These are phyloP conservation scores for Candolleomyces eurysporus DNA, from an alignment of 768 basidiomycete genomes.

Conservation along the genomic window DNA sequence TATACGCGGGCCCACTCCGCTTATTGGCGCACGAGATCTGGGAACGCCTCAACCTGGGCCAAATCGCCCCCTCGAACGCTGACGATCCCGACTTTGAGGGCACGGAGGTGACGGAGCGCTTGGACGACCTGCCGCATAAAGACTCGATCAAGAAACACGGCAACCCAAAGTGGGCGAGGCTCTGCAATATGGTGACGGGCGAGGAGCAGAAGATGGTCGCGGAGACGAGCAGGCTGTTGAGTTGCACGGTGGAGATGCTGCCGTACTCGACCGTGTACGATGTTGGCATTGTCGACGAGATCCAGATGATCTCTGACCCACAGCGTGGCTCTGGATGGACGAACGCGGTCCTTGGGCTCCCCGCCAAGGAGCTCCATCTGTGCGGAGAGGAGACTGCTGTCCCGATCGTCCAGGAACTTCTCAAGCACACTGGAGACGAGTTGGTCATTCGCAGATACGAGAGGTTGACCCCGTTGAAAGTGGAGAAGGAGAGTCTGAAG, in stretches of 20 bases:
- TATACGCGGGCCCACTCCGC: slow-evolving; percentile 90
- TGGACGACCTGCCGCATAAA: slow-evolving; percentile 11
- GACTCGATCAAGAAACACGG: slow-evolving; percentile 26
- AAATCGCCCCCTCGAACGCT: slow-evolving; percentile 72
- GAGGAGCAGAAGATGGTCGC: slow-evolving; percentile 81
- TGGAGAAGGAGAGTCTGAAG: slow-evolving; percentile 62
- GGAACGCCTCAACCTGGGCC: slow-evolving; percentile 86
- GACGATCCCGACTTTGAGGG: slow-evolving; percentile 25
- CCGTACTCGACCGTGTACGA: slow-evolving; percentile 44
- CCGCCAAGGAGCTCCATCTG: slow-evolving; percentile 83
- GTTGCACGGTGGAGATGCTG: slow-evolving; percentile 95
- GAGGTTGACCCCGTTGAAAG: slow-evolving; percentile 79
- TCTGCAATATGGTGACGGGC: slow-evolving; percentile 88
- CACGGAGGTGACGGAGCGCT: slow-evolving; percentile 8
- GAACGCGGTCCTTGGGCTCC: slow-evolving; percentile 68
- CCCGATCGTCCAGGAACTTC: slow-evolving; percentile 66
- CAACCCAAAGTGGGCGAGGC: slow-evolving; percentile 50
- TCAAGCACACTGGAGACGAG: slow-evolving; percentile 80
- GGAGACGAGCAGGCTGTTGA: slow-evolving; percentile 52
- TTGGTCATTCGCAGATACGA: slow-evolving; percentile 79
- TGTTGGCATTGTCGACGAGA: slow-evolving; percentile 94
- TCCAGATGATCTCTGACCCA: slow-evolving; percentile 88
- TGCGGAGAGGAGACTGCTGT: slow-evolving; percentile 95
- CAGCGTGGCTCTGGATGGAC: slow-evolving; percentile 85
- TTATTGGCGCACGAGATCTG: slow-evolving; percentile 95